Evolutionary conservation across 73 alveolate species (phyloP).

Genomic region (Uronychia setigera): DNA sequence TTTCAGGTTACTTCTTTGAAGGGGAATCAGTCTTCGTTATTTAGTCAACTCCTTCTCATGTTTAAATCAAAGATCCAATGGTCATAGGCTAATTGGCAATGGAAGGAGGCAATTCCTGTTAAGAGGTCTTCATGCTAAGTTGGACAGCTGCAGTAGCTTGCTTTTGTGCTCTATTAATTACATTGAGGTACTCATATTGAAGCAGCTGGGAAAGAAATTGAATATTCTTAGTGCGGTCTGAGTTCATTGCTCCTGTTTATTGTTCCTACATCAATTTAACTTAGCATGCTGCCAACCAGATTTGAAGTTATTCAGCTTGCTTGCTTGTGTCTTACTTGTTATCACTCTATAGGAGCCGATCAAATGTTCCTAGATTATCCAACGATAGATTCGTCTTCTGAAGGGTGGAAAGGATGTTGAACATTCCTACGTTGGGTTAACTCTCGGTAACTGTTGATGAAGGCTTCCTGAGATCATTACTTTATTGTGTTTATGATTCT

Average conservation of each 20-base stretch:
- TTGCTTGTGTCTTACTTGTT: background rate
- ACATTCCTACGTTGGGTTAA: background rate
- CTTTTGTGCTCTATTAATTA: background rate
- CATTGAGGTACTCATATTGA: background rate
- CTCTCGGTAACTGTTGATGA: background rate
- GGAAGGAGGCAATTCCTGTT: too few relatives aligned
- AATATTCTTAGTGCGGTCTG: background rate
- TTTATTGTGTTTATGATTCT: background rate
- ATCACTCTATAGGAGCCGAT: background rate
- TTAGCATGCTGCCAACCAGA: background rate
- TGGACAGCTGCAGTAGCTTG: background rate
- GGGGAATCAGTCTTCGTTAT: background rate
- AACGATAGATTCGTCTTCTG: background rate
- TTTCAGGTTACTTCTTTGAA: background rate
- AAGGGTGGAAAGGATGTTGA: background rate
- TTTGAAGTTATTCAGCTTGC: background rate
- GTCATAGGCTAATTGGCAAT: background rate
- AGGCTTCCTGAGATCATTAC: background rate
- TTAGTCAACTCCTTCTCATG: background rate
- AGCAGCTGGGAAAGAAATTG: background rate
- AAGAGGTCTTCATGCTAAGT: background rate
- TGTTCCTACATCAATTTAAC: background rate
- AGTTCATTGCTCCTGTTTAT: background rate
- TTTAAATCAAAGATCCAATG: background rate
- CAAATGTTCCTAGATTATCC: background rate